These are phyloP conservation scores for Themeda triandra DNA, from an alignment of 176 grass and related monocot genomes.

Conservation along the genomic window DNA sequence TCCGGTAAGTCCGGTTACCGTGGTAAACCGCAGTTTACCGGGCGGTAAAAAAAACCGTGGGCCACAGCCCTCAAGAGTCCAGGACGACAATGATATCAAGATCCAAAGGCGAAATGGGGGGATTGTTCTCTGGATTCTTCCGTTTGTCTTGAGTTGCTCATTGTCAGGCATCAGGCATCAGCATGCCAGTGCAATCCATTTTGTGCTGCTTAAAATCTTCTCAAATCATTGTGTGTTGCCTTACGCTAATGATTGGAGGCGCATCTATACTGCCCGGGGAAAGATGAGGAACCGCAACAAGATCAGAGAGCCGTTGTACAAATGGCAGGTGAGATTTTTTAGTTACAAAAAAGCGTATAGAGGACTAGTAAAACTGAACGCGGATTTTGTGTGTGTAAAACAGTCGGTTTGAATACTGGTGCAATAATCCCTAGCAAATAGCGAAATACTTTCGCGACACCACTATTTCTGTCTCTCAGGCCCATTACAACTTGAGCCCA, in stretches of 20 bases:
- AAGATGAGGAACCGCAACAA: background rate
- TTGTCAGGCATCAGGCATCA: background rate
- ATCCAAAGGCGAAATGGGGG: conserved; percentile 16
- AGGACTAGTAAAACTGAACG: background rate
- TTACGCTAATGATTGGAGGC: background rate
- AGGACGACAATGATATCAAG: background rate
- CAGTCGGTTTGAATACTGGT: background rate
- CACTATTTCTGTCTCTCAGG: background rate
- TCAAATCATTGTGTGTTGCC: background rate
- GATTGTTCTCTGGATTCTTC: conserved; percentile 13
- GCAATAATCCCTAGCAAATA: background rate
- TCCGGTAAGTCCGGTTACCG: no score
- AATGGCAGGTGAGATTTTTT: background rate
- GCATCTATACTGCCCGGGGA: background rate
- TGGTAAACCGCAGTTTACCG: no score
- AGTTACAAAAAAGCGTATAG: background rate
- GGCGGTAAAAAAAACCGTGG: no score
- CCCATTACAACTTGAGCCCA: no score
- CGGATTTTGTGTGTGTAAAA: no score
- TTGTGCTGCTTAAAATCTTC: background rate
- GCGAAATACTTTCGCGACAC: background rate
- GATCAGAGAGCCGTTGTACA: background rate
- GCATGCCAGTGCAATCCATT: background rate
- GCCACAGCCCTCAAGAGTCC: background rate
- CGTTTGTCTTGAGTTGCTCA: background rate